phyloP scores from a whole-genome alignment of 306 rosid species.

The Trichosanthes cucumerina region DNA sequence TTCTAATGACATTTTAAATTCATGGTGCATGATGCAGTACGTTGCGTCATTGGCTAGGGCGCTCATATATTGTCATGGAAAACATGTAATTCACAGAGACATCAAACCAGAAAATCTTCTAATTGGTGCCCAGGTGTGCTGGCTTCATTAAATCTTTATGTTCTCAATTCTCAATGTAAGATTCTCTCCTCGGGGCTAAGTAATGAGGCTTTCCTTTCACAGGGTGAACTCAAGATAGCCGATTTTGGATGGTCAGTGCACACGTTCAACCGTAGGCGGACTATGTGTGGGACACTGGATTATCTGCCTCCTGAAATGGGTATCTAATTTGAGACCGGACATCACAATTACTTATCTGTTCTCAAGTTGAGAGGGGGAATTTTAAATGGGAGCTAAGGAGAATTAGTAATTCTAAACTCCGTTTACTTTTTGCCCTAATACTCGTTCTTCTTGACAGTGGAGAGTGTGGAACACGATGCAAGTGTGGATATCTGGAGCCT shows the following conservation, averaged over 20 bases:
- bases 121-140: slow-evolving; percentile 84
- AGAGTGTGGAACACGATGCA: slow-evolving; percentile 96
- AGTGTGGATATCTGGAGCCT: slow-evolving; percentile 99
- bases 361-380: neutral
- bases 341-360: neutral
- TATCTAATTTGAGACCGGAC: slow-evolving; percentile 10
- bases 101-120: slow-evolving; percentile 97
- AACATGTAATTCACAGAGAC: slow-evolving; percentile 96
- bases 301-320: slow-evolving; percentile 99
- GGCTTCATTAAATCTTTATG: slow-evolving; percentile 7
- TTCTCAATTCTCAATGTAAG: slow-evolving; percentile 4
- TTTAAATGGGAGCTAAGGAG: neutral
- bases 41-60: slow-evolving; percentile 94
- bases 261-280: slow-evolving; percentile 91
- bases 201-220: slow-evolving; percentile 17
- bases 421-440: neutral
- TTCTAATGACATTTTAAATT: neutral
- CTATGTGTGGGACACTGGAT: slow-evolving; percentile 99
- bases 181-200: slow-evolving; percentile 10
- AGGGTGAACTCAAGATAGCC: slow-evolving; percentile 97
- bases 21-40: slow-evolving; percentile 43
- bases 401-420: neutral
- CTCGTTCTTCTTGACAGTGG: slow-evolving; percentile 42
- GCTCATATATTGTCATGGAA: slow-evolving; percentile 98
- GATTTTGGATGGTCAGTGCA: slow-evolving; percentile 99